Evolutionary conservation across 169 alveolate genomes (phyloP), one percentile per base, ranked within the genome.

Genomic region (Plasmodium falciparum): DNA sequence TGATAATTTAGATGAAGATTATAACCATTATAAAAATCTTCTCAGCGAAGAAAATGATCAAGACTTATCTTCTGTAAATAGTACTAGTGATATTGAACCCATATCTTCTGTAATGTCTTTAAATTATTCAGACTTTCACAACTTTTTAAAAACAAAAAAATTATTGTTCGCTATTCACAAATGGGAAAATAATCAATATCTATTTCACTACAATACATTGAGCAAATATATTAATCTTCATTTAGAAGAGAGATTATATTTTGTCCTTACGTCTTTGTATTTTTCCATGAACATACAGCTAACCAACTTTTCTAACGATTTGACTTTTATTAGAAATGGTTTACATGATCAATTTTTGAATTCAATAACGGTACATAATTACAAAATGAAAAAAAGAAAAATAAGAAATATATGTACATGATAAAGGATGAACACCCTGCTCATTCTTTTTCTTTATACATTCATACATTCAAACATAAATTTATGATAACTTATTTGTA

Each of bases 191-290:
- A 52, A 67, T 15, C 56, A 83, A 49, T 69, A 69, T 13, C 50
- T 83, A 20, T 33, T 33, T 22, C 86, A 83, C 12, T 83, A 70
- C 15, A 65, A 70, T 17, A 47, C 20, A 20, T 52, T 83, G 29
- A 83, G 59, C 43, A 83, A 83, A 13, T 83, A 83, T 50, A 83
- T 83, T 7, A 83, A 70, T 22, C 74, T 83, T 9, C 83, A 83
- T 22, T 70, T 85, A 62, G 91, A 83, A 56, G 83, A 83, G 33
- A 83, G 71, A 29, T 43, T 83, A 1, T 83, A 39, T 39, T 83
- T 52, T 22, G 86, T 83, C 49, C 54, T 83, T 29, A 39, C 71
- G 2, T 62, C 86, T 11, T 54, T 83, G 13, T 83, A 83, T 29
- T 83, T 83, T 58, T 83, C 91, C 1, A 50, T 67, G 58, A 83